These are phyloP conservation scores for Penicillium cosmopolitanum DNA, from an alignment of 495 filamentous ascomycete species.

Conservation along the genomic window DNA sequence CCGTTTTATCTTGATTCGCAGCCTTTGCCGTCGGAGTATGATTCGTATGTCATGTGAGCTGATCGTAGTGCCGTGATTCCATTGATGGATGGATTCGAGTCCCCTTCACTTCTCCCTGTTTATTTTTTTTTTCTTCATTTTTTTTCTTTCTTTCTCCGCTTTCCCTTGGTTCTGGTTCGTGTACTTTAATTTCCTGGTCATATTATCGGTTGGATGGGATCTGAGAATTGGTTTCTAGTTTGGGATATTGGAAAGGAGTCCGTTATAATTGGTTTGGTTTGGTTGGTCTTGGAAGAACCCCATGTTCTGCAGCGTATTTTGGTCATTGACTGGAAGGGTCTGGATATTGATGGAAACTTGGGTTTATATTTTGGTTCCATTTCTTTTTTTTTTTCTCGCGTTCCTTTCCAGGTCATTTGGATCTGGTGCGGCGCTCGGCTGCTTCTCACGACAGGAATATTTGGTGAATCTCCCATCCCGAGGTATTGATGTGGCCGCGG, in stretches of 20 bases:
- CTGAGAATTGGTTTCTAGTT: slow-evolving; percentile 7
- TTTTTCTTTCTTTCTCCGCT: slow-evolving; percentile 11
- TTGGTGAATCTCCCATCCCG: slow-evolving; percentile 1
- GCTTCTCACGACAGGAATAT: slow-evolving; percentile 6
- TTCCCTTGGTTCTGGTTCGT: slow-evolving; percentile 13
- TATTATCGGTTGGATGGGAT: slow-evolving; percentile 18
- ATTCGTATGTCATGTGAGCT: slow-evolving; percentile 41
- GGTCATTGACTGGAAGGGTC: slow-evolving; percentile 1
- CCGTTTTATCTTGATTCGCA: slow-evolving; percentile 43
- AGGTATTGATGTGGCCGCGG: slow-evolving; percentile 3
- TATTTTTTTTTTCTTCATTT: background rate
- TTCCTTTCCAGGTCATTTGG: background rate
- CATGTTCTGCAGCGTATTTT: slow-evolving; percentile 2
- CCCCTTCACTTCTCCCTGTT: background rate
- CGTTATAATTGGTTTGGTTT: background rate
- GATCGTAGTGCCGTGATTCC: slow-evolving; percentile 16
- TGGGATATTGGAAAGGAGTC: background rate
- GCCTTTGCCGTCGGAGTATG: slow-evolving; percentile 37
- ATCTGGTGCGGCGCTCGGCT: background rate
- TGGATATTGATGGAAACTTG: background rate
- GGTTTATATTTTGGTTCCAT: background rate
- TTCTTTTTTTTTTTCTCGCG: background rate
- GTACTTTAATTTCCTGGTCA: slow-evolving; percentile 12
- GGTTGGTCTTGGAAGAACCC: background rate
- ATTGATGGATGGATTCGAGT: background rate